Evolutionary conservation across 768 basidiomycete species (phyloP).

Genomic region (Daedalea quercina): DNA sequence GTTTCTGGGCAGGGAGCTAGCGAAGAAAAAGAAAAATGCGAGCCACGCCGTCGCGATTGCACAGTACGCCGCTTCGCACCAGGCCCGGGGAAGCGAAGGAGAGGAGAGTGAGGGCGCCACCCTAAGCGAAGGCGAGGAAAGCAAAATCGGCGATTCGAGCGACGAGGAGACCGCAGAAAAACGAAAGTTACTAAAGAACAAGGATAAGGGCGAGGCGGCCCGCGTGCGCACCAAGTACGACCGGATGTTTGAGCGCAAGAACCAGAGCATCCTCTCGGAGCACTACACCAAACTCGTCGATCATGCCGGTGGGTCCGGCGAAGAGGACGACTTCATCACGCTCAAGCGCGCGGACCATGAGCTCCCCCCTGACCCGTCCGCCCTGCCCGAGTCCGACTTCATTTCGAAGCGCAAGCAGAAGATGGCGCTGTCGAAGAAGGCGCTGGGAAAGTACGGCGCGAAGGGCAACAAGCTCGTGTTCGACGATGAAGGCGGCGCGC

Average conservation of each 20-base stretch:
- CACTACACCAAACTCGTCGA: constrained; percentile 89
- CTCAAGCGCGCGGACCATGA: constrained; percentile 89
- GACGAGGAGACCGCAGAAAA: constrained; percentile 16
- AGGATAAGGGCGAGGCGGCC: constrained; percentile 22
- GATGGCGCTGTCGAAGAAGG: constrained; percentile 67
- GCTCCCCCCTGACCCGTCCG: constrained; percentile 32
- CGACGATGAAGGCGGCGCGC: constrained; percentile 79
- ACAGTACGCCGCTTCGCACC: background rate
- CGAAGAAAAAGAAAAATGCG: constrained; percentile 74
- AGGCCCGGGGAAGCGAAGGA: constrained; percentile 15
- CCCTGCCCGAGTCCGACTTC: constrained; percentile 35
- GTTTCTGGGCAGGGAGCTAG: constrained; percentile 61
- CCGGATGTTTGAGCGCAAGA: constrained; percentile 95
- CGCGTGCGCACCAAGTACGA: constrained; percentile 89
- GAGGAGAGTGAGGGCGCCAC: background rate
- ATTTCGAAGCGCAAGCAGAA: constrained; percentile 87
- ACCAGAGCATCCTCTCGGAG: constrained; percentile 84
- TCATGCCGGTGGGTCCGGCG: constrained; percentile 39
- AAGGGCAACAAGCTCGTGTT: constrained; percentile 75
- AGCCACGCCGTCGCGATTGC: background rate
- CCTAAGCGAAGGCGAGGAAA: background rate
- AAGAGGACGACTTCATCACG: constrained; percentile 84
- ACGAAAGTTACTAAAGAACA: background rate
- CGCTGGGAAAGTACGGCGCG: constrained; percentile 53
- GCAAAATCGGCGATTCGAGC: constrained; percentile 15